Conservation (phyloP, 805 yeast species). For the Wickerhamiella nectarea region DNA sequence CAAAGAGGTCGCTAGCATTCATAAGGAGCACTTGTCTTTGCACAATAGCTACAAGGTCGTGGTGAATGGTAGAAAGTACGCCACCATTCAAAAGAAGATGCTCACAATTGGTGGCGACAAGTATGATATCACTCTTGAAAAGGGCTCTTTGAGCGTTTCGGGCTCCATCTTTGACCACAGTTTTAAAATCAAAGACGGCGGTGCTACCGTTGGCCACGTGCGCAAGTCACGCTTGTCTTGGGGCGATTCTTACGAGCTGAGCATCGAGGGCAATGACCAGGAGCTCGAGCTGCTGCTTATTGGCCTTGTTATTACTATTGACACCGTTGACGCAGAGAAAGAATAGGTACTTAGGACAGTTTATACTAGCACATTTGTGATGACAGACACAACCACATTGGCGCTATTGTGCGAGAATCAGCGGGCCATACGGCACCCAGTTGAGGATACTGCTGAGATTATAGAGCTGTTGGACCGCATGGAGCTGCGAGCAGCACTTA, state of each 20-base stretch:
- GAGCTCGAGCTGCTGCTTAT: constrained; percentile 5
- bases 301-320: constrained; percentile 3
- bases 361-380: neutral
- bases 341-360: neutral
- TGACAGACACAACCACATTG: neutral
- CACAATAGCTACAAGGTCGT: constrained; percentile 1
- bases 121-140: constrained; percentile 1
- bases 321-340: constrained; percentile 4
- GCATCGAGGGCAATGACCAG: neutral
- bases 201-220: constrained; percentile 1
- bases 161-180: constrained; percentile 9
- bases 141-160: neutral
- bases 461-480: neutral
- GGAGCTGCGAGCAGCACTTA: neutral
- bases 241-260: constrained; percentile 9
- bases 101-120: constrained; percentile 6
- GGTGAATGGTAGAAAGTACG: constrained; percentile 5
- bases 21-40: constrained; percentile 2
- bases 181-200: constrained; percentile 6
- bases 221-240: constrained; percentile 1
- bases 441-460: neutral
- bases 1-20: constrained; percentile 3
- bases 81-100: constrained; percentile 5
- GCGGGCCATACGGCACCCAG: neutral
- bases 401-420: neutral